Percentiles rank a stretch among this genome's conserved stretches.
Evolutionary conservation across 2,329 filamentous ascomycete species (phyloP).

Genomic region (Botrytis paeoniae): DNA sequence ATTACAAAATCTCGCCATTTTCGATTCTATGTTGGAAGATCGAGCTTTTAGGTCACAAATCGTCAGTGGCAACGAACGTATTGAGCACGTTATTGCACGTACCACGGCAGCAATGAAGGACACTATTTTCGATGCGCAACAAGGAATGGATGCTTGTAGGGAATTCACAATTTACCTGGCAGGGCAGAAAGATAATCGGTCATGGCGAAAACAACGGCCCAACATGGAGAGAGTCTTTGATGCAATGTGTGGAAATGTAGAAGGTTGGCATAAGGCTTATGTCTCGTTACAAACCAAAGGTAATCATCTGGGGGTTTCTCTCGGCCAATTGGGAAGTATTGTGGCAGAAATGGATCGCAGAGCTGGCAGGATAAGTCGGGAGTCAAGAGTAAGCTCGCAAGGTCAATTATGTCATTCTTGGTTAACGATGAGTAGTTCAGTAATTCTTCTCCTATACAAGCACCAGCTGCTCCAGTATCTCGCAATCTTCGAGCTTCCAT

Average conservation of each 20-base stretch:
- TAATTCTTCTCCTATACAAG: constrained; percentile 17
- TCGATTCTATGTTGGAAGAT: constrained; percentile 85
- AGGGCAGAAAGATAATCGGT: constrained; percentile 59
- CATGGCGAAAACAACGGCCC: constrained; percentile 58
- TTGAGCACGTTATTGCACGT: constrained; percentile 82
- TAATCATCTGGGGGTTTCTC: constrained; percentile 63
- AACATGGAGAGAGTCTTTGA: constrained; percentile 70
- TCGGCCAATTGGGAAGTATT: constrained; percentile 71
- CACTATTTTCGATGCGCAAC: constrained; percentile 72
- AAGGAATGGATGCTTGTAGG: constrained; percentile 72
- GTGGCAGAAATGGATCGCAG: constrained; percentile 83
- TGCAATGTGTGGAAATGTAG: constrained; percentile 89
- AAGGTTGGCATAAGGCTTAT: constrained; percentile 84
- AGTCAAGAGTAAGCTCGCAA: constrained; percentile 60
- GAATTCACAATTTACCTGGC: constrained; percentile 75
- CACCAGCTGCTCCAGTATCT: constrained; percentile 20
- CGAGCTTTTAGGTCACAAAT: constrained; percentile 78
- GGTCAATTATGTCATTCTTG: neutral
- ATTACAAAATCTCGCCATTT: constrained; percentile 76
- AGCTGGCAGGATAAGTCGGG: constrained; percentile 78
- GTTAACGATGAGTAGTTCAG: constrained; percentile 22
- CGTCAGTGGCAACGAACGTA: constrained; percentile 82
- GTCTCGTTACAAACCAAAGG: constrained; percentile 71
- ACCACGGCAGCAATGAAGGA: constrained; percentile 75
- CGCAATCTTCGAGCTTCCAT: constrained; percentile 34